Percentiles rank a stretch among this genome's conserved stretches.
Evolutionary conservation across 2,329 filamentous ascomycete genomes (phyloP).

Genomic region (Exophiala alcalophila): DNA sequence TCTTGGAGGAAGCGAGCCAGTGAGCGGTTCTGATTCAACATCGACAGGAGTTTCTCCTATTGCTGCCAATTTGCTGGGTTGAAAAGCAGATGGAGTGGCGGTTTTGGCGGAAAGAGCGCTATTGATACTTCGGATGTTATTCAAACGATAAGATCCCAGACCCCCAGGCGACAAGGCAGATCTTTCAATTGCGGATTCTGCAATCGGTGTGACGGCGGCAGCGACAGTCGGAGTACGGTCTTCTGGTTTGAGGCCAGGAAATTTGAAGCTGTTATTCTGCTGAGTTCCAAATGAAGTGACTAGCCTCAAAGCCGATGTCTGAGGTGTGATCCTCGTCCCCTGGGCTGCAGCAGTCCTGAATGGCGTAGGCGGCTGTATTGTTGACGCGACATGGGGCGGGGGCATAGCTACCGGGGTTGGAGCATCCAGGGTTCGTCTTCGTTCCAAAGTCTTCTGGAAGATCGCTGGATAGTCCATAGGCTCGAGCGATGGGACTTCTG

Average conservation of each 20-base stretch:
- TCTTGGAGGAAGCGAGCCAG: constrained; percentile 38
- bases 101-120: constrained; percentile 67
- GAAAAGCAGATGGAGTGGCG: constrained; percentile 59
- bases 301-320: constrained; percentile 80
- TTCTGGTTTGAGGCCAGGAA: constrained; percentile 55
- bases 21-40: constrained; percentile 41
- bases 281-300: constrained; percentile 76
- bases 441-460: constrained; percentile 25
- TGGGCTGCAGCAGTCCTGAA: constrained; percentile 27
- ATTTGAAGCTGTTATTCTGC: constrained; percentile 56
- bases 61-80: constrained; percentile 61
- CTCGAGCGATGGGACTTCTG: constrained; percentile 52
- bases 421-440: constrained; percentile 36
- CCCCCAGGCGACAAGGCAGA: constrained; percentile 65
- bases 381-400: constrained; percentile 22
- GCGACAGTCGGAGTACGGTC: constrained; percentile 70
- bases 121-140: constrained; percentile 64
- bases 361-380: constrained; percentile 27
- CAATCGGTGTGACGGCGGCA: constrained; percentile 82
- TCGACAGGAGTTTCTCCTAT: constrained; percentile 68
- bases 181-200: constrained; percentile 64
- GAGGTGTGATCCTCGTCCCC: constrained; percentile 61
- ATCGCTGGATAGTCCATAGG: constrained; percentile 24
- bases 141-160: constrained; percentile 55
- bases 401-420: constrained; percentile 55